These are phyloP conservation scores for Fusarium pseudonygamai DNA, from an alignment of 2,329 filamentous ascomycete genomes.

Conservation along the genomic window DNA sequence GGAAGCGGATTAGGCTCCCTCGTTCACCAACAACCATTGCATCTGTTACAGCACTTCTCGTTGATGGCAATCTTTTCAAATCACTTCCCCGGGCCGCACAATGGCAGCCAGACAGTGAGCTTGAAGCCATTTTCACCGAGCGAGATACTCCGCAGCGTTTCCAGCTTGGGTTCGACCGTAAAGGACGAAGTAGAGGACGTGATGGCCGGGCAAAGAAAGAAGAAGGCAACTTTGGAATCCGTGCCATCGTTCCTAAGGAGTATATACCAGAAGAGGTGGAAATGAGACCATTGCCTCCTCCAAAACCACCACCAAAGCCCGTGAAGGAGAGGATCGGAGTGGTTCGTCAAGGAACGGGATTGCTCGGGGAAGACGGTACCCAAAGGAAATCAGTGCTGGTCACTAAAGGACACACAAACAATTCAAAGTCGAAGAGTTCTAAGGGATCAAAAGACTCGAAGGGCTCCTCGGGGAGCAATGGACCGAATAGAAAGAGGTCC, in stretches of 20 bases:
- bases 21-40: conserved; percentile 48
- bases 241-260: conserved; percentile 23
- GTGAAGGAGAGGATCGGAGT: conserved; percentile 27
- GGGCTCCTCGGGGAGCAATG: background rate
- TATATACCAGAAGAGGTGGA: conserved; percentile 36
- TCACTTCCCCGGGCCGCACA: conserved; percentile 39
- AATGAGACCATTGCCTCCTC: conserved; percentile 35
- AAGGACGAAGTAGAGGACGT: conserved; percentile 9
- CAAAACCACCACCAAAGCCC: conserved; percentile 22
- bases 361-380: conserved; percentile 23
- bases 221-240: conserved; percentile 35
- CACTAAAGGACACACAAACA: conserved; percentile 14
- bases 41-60: conserved; percentile 49
- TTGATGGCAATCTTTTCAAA: conserved; percentile 49
- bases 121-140: conserved; percentile 27
- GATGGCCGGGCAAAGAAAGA: conserved; percentile 29
- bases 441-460: background rate
- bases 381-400: conserved; percentile 36
- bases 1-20: conserved; percentile 43
- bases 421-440: conserved; percentile 15
- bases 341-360: conserved; percentile 33
- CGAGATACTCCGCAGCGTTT: conserved; percentile 23
- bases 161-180: conserved; percentile 34
- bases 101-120: conserved; percentile 37
- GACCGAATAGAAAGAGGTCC: conserved; percentile 29